These are phyloP conservation scores for Lantana camara DNA, from an alignment of 257 asterid species.

Conservation along the genomic window DNA sequence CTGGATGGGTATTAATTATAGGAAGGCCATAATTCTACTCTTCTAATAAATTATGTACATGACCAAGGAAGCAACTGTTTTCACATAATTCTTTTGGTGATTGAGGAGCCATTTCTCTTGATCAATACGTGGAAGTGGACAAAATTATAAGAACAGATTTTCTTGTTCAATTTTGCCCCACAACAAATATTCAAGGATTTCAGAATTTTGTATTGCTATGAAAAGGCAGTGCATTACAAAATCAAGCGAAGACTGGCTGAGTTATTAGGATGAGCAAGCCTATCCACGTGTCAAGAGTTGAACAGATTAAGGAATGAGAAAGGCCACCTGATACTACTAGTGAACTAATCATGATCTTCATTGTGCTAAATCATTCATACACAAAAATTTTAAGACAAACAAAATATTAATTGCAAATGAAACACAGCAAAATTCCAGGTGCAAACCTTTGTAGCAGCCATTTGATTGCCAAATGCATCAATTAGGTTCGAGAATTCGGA, in stretches of 20 bases:
- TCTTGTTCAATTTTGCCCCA: constrained; percentile 19
- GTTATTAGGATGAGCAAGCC: neutral
- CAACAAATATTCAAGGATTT: neutral
- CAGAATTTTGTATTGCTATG: constrained; percentile 16
- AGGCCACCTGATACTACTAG: constrained; percentile 11
- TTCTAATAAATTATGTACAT: neutral
- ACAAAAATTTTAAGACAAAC: neutral
- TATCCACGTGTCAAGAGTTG: neutral
- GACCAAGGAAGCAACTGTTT: constrained; percentile 1
- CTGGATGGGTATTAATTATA: neutral
- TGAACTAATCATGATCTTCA: constrained; percentile 5
- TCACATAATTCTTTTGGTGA: constrained; percentile 5
- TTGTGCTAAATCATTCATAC: constrained; percentile 2
- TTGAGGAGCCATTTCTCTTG: neutral
- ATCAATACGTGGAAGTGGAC: constrained; percentile 11
- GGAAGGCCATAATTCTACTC: neutral
- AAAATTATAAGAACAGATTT: constrained; percentile 16
- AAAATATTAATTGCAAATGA: constrained; percentile 16
- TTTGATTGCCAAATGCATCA: constrained; percentile 92
- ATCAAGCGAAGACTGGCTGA: constrained; percentile 17
- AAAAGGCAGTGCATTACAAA: neutral
- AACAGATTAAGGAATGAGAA: constrained; percentile 23
- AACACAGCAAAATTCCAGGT: constrained; percentile 18
- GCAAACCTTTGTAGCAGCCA: constrained; percentile 85
- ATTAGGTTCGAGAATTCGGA: constrained; percentile 78